Evolutionary conservation across 345 rosid genomes (phyloP).

Genomic region (Salix caprea): DNA sequence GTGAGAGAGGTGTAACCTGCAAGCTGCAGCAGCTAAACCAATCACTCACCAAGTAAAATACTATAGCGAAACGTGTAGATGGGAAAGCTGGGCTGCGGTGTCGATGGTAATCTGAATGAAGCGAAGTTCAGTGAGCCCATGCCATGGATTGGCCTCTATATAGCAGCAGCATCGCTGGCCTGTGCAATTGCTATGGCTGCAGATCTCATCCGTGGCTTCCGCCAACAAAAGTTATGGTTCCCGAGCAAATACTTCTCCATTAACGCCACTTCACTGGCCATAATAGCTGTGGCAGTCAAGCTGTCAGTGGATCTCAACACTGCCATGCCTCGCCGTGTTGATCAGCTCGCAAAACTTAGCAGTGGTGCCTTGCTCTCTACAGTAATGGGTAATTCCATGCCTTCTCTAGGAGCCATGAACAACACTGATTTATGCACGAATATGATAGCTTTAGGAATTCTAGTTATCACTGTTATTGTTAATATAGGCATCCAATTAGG

Average conservation of each 20-base stretch:
- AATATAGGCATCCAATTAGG: slow-evolving; percentile 73
- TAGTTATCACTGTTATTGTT: slow-evolving; percentile 61
- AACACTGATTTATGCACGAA: slow-evolving; percentile 48
- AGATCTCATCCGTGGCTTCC: slow-evolving; percentile 59
- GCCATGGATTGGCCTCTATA: slow-evolving; percentile 83
- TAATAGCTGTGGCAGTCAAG: slow-evolving; percentile 64
- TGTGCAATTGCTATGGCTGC: slow-evolving; percentile 71
- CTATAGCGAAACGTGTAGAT: slow-evolving; percentile 19
- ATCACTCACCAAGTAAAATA: too few relatives aligned
- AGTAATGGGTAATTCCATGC: slow-evolving; percentile 77
- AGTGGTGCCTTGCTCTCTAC: slow-evolving; percentile 71
- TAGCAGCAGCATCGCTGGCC: slow-evolving; percentile 64
- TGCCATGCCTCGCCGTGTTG: slow-evolving; percentile 73
- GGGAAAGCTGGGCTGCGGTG: slow-evolving; percentile 59
- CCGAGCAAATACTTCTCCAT: slow-evolving; percentile 66
- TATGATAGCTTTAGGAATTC: slow-evolving; percentile 63
- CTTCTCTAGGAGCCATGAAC: slow-evolving; percentile 77
- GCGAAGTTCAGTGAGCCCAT: slow-evolving; percentile 59
- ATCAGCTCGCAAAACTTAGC: slow-evolving; percentile 86
- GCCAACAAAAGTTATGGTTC: slow-evolving; percentile 62
- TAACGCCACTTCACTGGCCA: slow-evolving; percentile 74
- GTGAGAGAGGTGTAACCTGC: neutral
- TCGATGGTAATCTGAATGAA: slow-evolving; percentile 56
- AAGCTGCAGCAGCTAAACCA: too few relatives aligned
- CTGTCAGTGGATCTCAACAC: slow-evolving; percentile 88